Conservation (phyloP, 148 eudicot species). For the Oxyria digyna region DNA sequence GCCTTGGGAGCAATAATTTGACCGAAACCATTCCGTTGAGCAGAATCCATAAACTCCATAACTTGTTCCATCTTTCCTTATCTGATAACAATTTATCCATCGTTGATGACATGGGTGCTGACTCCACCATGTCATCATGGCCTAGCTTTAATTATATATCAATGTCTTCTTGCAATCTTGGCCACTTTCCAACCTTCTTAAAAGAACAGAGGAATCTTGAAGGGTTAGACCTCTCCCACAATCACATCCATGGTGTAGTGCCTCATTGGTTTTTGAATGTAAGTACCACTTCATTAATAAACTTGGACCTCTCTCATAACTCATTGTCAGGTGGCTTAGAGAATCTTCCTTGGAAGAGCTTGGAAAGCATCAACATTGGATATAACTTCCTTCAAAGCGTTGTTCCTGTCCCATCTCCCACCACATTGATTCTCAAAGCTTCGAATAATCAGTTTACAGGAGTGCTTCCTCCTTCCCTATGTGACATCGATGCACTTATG, state of each 20-base stretch:
- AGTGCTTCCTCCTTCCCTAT: background rate
- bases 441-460: slow-evolving; percentile 20
- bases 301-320: too few relatives aligned
- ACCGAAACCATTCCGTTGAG: too few relatives aligned
- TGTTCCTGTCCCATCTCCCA: too few relatives aligned
- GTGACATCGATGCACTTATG: background rate
- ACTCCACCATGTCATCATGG: background rate
- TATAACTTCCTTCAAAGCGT: slow-evolving; percentile 20
- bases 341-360: slow-evolving; percentile 2
- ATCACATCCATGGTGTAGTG: too few relatives aligned
- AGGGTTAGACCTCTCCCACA: too few relatives aligned
- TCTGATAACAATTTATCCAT: slow-evolving; percentile 4
- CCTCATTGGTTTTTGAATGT: too few relatives aligned
- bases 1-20: too few relatives aligned
- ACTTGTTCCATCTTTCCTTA: background rate
- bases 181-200: slow-evolving; percentile 9
- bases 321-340: slow-evolving; percentile 9
- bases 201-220: background rate
- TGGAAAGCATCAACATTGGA: slow-evolving; percentile 8
- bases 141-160: background rate
- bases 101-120: too few relatives aligned
- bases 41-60: slow-evolving; percentile 5
- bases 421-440: slow-evolving; percentile 4
- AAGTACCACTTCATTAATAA: too few relatives aligned
- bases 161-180: slow-evolving; percentile 14